A percentile compares a stretch with the other conserved stretches of the same genome.
phyloP scores from a whole-genome alignment of 768 basidiomycete species.

The Pleurotus eryngii region DNA sequence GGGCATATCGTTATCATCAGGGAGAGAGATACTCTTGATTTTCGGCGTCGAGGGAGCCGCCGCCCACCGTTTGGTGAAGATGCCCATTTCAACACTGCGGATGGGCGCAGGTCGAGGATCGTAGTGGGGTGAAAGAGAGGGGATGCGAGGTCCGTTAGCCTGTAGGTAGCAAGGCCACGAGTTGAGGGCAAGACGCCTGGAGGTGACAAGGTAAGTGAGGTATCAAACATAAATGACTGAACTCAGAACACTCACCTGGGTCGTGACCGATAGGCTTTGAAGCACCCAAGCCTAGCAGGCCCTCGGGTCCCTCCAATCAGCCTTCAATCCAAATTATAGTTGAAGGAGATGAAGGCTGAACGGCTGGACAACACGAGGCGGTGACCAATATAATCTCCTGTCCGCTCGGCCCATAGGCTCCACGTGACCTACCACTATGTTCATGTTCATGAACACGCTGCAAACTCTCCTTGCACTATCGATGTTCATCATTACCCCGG shows the following conservation, averaged over 20 bases:
- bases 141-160: not conserved
- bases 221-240: slow-evolving; percentile 4
- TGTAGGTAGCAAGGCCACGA: slow-evolving; percentile 8
- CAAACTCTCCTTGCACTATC: no score
- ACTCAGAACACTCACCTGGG: not conserved
- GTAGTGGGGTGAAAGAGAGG: slow-evolving; percentile 7
- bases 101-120: not conserved
- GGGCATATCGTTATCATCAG: slow-evolving; percentile 4
- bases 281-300: slow-evolving; percentile 8
- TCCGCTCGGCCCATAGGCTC: not conserved
- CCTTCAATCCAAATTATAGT: slow-evolving; percentile 7
- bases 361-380: slow-evolving; percentile 8
- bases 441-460: not conserved
- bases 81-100: not conserved
- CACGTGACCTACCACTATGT: not conserved
- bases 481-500: not conserved
- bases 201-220: slow-evolving; percentile 6
- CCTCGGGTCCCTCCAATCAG: slow-evolving; percentile 4
- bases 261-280: slow-evolving; percentile 9
- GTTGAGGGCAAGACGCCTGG: slow-evolving; percentile 5
- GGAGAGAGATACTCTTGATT: slow-evolving; percentile 7
- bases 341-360: slow-evolving; percentile 4
- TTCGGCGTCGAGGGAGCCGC: slow-evolving; percentile 7
- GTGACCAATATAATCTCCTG: slow-evolving; percentile 3
- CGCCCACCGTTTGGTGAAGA: slow-evolving; percentile 6